Evolutionary conservation across 2,329 filamentous ascomycete genomes (phyloP), one percentile per base, ranked within the genome.

Genomic region (Lachnellula subtilissima): DNA sequence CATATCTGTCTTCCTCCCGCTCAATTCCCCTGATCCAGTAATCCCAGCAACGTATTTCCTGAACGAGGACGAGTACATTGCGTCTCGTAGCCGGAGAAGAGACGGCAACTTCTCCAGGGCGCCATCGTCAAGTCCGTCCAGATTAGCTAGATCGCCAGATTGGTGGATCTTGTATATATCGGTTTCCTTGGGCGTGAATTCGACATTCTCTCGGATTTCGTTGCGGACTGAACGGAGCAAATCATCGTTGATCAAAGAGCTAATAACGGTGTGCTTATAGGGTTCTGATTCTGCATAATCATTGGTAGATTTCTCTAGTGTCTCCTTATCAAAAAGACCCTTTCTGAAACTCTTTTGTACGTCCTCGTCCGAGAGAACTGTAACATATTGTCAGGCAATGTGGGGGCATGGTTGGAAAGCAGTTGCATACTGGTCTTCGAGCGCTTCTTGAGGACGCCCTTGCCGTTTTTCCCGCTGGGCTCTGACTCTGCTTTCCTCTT

Each of bases 101-200:
- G 90, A 96, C 0, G 94, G 94, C 14, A 99, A 78, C 70, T 91
- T 91, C 59, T 87, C 82, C 53, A 97, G 81, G 6, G 92, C 91
- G 7, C 86, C 85, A 70, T 95, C 87, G 60, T 96, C 90, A 45
- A 99, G 83, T 23, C 94, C 94, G 73, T 97, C 93, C 56, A 99
- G 84, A 74, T 99, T 99, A 48, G 94, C 94, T 36, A 99, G 82
- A 72, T 99, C 94, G 63, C 94, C 94, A 4, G 93, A 97, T 77
- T 99, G 94, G 80, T 97, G 92, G 70, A 99, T 97, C 75, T 95
- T 96, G 82, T 99, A 99, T 67, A 99, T 99, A 72, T 99, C 94
- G 48, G 94, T 99, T 74, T 99, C 94, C 74, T 99, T 99, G 66
- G 92, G 92, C 12, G 94, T 97, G 76, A 99, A 99, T 64, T 89